Conservation (phyloP, 2,329 filamentous ascomycete species). For the Periconia sp. region DNA sequence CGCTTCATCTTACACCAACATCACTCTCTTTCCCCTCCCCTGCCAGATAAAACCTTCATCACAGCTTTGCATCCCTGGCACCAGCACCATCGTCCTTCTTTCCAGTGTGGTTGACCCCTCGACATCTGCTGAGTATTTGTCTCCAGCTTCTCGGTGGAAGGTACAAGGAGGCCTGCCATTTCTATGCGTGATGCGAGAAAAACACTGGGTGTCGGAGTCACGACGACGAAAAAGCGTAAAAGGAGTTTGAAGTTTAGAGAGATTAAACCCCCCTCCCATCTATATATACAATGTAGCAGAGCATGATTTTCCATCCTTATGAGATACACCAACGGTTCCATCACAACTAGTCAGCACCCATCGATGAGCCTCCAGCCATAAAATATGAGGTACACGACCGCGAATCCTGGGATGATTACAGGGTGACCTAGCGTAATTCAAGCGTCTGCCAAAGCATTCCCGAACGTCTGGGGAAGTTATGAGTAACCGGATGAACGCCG, state of each 20-base stretch:
- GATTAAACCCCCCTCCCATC: not conserved
- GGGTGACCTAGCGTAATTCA: not conserved
- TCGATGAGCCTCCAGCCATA: not conserved
- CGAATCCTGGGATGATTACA: conserved; percentile 11
- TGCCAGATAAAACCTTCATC: no score
- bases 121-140: conserved; percentile 29
- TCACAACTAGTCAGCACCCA: conserved; percentile 10
- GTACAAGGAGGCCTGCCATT: conserved; percentile 35
- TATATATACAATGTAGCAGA: not conserved
- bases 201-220: not conserved
- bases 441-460: conserved; percentile 19
- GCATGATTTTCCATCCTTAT: not conserved
- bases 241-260: not conserved
- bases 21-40: no score
- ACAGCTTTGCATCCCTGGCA: not conserved
- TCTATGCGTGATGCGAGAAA: not conserved
- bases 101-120: not conserved
- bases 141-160: conserved; percentile 20
- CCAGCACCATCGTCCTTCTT: not conserved
- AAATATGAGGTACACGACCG: conserved; percentile 1
- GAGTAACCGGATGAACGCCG: not conserved
- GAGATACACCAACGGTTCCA: not conserved
- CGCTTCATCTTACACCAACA: no score
- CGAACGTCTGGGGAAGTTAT: not conserved
- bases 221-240: not conserved